Evolutionary conservation across 306 rosid genomes (phyloP).

Genomic region (Cucumis cinereus): DNA sequence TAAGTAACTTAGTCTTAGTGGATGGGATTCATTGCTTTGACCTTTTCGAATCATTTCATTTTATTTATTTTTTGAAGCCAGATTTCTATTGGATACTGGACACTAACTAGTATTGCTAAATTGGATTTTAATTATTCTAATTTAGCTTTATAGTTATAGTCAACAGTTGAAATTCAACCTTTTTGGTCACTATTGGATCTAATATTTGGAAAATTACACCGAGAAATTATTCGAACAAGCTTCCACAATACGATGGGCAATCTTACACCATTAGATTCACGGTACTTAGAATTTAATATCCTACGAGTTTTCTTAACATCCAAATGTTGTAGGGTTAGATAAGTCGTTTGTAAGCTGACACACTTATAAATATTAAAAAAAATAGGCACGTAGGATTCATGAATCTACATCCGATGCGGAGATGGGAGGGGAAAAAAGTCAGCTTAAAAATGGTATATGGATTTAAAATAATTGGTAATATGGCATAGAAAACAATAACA

Average conservation of each 20-base stretch:
- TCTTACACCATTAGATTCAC: too few relatives aligned
- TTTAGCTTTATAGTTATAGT: background rate
- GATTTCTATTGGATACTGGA: background rate
- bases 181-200: background rate
- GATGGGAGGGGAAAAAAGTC: too few relatives aligned
- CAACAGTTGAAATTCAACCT: background rate
- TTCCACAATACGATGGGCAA: too few relatives aligned
- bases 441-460: background rate
- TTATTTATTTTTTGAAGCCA: background rate
- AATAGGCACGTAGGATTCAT: too few relatives aligned
- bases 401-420: too few relatives aligned
- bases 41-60: background rate
- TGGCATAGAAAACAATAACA: constrained; percentile 4
- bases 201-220: background rate
- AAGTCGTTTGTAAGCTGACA: too few relatives aligned
- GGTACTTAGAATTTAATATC: too few relatives aligned
- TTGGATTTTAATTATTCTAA: background rate
- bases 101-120: background rate
- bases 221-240: too few relatives aligned
- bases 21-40: background rate
- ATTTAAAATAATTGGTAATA: background rate
- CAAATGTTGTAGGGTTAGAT: too few relatives aligned
- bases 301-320: too few relatives aligned
- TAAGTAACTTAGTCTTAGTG: constrained; percentile 3
- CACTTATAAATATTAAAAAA: too few relatives aligned